phyloP scores from a whole-genome alignment of 768 basidiomycete genomes.

The Ramaria rubella region DNA sequence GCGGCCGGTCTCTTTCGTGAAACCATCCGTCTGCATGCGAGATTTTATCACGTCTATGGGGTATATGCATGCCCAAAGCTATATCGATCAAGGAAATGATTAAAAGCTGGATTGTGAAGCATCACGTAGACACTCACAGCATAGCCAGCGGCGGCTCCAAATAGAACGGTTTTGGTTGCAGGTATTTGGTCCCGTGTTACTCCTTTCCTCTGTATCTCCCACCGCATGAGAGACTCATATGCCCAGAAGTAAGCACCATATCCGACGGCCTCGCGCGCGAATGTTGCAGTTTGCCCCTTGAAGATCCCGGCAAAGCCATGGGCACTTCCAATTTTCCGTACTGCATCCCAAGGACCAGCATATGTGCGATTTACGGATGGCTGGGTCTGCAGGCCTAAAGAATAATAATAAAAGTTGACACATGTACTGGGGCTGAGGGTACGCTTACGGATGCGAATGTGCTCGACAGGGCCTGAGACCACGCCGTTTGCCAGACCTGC shows the following conservation, averaged over 20 bases:
- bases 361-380: slow-evolving; percentile 70
- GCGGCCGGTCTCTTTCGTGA: slow-evolving; percentile 63
- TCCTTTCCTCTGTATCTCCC: slow-evolving; percentile 69
- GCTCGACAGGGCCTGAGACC: slow-evolving; percentile 94
- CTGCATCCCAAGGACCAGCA: slow-evolving; percentile 80
- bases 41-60: slow-evolving; percentile 97
- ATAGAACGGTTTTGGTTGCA: slow-evolving; percentile 71
- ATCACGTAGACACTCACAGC: slow-evolving; percentile 46
- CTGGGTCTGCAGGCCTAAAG: slow-evolving; percentile 83
- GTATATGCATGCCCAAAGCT: slow-evolving; percentile 92
- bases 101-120: slow-evolving; percentile 1
- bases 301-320: slow-evolving; percentile 82
- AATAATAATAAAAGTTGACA: neutral
- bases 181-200: slow-evolving; percentile 72
- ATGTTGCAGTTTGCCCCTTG: slow-evolving; percentile 88
- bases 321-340: slow-evolving; percentile 69
- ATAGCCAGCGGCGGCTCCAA: slow-evolving; percentile 90
- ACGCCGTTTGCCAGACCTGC: slow-evolving; percentile 89
- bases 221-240: slow-evolving; percentile 88
- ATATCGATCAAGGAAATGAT: slow-evolving; percentile 6
- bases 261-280: slow-evolving; percentile 74
- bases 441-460: slow-evolving; percentile 86
- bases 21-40: slow-evolving; percentile 92
- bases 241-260: slow-evolving; percentile 87
- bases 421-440: neutral